Evolutionary conservation across 2,329 filamentous ascomycete species (phyloP), one percentile per base, ranked within the genome.

Genomic region (Colletotrichum simmondsii): DNA sequence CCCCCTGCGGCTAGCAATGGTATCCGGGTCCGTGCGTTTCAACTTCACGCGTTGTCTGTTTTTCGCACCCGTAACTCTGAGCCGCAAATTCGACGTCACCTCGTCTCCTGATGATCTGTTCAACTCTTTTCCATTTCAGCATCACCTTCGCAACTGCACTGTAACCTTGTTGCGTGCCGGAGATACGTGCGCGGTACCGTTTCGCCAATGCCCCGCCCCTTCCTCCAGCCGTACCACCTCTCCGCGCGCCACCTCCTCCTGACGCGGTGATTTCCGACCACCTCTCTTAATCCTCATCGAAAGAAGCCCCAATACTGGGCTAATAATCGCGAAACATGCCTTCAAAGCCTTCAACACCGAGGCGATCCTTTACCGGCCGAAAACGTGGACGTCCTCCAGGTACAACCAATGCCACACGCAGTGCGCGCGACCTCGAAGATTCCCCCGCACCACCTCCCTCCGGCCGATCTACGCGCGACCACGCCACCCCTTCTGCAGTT

Each of bases 321-420:
- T 52, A 26, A 56, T 19, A 66, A 66, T 56, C 35, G 28, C 57
- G 60, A 58, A 54, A 74, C n/a, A 83, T 83, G 81, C 77, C 79
- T 64, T 75, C 80, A 54, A 75, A 77, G 63, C 79, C 81, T 60
- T 75, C 83, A 49, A 84, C 83, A 53, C 84, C 85, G 65, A 81
- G 84, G 76, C 80, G 84, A 58, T 81, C 81, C 24, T 80, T 83
- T 8, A 84, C 84, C 42, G 84, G 83, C 60, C 83, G 86, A 63
- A 86, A 85, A 64, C 82, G 87, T 68, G 86, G 86, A 64, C 83
- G 87, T 54, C 87, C 87, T 28, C 83, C 82, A 3, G 84, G 84
- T 57, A 80, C 83, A 11, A 84, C 83, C 37, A 85, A 84, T 74
- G 83, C 84, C 49, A 81, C 81, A 67, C 81, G 83, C 75, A 82